Conservation (phyloP, 495 filamentous ascomycete species). For the Podospora sp. region DNA sequence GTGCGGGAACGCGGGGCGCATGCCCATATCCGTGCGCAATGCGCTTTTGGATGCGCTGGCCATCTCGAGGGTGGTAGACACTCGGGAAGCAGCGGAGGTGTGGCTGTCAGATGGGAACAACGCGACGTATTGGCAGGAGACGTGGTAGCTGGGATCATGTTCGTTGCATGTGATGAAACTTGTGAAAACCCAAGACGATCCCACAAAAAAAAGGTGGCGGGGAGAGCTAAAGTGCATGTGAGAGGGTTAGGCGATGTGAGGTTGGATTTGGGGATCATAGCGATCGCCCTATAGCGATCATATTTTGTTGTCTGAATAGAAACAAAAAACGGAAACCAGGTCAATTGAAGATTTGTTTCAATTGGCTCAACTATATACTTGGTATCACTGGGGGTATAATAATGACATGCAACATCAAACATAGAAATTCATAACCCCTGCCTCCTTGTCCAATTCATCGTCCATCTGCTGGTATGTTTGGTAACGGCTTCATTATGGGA, state of each 20-base stretch:
- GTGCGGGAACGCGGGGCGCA: constrained; percentile 81
- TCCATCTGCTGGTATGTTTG: neutral
- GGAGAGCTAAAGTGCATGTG: neutral
- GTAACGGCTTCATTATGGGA: constrained; percentile 17
- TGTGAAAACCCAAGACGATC: neutral
- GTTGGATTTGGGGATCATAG: neutral
- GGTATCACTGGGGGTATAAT: neutral
- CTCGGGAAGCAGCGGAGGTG: constrained; percentile 35
- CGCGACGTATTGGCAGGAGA: constrained; percentile 50
- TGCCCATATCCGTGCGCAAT: constrained; percentile 86
- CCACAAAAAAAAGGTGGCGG: neutral
- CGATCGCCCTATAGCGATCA: neutral
- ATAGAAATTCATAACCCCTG: neutral
- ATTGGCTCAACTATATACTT: neutral
- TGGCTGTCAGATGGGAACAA: constrained; percentile 27
- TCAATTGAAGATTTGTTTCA: neutral
- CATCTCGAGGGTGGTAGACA: constrained; percentile 27
- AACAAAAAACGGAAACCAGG: neutral
- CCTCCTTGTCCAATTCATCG: neutral
- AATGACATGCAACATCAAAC: neutral
- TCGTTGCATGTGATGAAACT: neutral
- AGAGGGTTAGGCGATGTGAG: neutral
- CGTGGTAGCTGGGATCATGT: constrained; percentile 38
- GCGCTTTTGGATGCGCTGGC: constrained; percentile 74
- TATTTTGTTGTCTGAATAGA: neutral